These are phyloP conservation scores for Cavenderia fasciculata DNA, from an alignment of 78 protist genomes.

Conservation along the genomic window DNA sequence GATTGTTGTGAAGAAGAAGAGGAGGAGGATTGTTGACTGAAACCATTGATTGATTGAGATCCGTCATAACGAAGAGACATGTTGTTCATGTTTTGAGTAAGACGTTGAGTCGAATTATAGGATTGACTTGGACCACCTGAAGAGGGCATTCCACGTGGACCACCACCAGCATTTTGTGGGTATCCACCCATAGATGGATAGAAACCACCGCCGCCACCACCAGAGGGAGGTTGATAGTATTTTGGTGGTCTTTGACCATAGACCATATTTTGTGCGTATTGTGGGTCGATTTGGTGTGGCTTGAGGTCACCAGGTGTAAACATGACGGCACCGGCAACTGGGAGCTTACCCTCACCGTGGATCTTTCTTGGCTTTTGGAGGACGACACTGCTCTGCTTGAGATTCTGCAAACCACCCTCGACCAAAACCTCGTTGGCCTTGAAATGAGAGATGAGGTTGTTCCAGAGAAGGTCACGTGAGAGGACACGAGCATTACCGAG, in stretches of 20 bases:
- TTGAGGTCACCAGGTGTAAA: background rate
- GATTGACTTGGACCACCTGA: no score
- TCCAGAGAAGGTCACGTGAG: constrained; percentile 97
- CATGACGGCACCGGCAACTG: constrained; percentile 2
- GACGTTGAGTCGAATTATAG: no score
- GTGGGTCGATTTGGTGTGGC: constrained; percentile 19
- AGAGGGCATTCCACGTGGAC: no score
- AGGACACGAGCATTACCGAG: constrained; percentile 98
- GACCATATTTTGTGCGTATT: constrained; percentile 28
- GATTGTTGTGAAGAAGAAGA: background rate
- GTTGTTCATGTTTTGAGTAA: background rate
- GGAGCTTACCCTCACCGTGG: constrained; percentile 43
- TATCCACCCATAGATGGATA: background rate
- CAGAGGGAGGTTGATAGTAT: background rate
- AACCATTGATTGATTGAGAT: constrained; percentile 40
- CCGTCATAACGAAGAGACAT: background rate
- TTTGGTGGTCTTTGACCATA: constrained; percentile 44
- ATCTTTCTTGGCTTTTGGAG: constrained; percentile 78
- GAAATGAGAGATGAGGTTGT: constrained; percentile 95
- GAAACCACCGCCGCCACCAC: background rate
- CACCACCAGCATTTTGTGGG: background rate
- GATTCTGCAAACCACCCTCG: constrained; percentile 94
- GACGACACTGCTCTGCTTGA: constrained; percentile 68
- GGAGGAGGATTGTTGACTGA: constrained; percentile 19
- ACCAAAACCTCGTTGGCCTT: constrained; percentile 90